A percentile compares a stretch with the other conserved stretches of the same genome.
Evolutionary conservation across 192 early-diverging fungal genomes (phyloP).

Genomic region (Coemansia sp.): DNA sequence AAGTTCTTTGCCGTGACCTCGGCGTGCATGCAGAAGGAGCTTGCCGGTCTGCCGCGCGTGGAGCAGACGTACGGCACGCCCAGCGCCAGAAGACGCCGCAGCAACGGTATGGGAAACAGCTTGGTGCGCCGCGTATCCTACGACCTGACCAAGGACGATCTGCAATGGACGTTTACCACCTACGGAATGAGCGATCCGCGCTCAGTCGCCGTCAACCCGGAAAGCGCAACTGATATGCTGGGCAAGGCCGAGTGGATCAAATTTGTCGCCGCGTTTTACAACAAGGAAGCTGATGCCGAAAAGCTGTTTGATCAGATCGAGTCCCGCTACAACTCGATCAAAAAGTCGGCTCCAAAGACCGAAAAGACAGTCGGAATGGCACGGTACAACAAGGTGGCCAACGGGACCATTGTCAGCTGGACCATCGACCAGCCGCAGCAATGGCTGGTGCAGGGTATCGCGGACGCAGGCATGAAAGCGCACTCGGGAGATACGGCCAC

Average conservation of each 20-base stretch:
- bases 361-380: conserved; percentile 33
- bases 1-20: conserved; percentile 45
- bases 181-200: conserved; percentile 52
- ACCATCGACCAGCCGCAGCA: conserved; percentile 40
- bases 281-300: conserved; percentile 43
- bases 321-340: conserved; percentile 34
- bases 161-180: conserved; percentile 56
- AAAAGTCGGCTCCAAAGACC: conserved; percentile 11
- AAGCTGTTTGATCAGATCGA: conserved; percentile 40
- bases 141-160: conserved; percentile 51
- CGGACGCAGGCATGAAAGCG: conserved; percentile 62
- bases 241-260: conserved; percentile 53
- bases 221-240: conserved; percentile 39
- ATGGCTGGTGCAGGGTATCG: conserved; percentile 53
- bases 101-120: neutral
- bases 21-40: conserved; percentile 56
- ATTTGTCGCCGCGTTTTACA: conserved; percentile 41
- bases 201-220: conserved; percentile 43
- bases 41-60: conserved; percentile 46
- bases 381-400: conserved; percentile 50
- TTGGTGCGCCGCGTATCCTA: conserved; percentile 46
- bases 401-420: conserved; percentile 44
- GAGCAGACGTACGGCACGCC: conserved; percentile 37
- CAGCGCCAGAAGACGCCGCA: conserved; percentile 12
- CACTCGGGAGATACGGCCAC: conserved; percentile 21